These are phyloP conservation scores for Globisporangium acanthophoron DNA, from an alignment of 352 stramenopile genomes.

Conservation along the genomic window DNA sequence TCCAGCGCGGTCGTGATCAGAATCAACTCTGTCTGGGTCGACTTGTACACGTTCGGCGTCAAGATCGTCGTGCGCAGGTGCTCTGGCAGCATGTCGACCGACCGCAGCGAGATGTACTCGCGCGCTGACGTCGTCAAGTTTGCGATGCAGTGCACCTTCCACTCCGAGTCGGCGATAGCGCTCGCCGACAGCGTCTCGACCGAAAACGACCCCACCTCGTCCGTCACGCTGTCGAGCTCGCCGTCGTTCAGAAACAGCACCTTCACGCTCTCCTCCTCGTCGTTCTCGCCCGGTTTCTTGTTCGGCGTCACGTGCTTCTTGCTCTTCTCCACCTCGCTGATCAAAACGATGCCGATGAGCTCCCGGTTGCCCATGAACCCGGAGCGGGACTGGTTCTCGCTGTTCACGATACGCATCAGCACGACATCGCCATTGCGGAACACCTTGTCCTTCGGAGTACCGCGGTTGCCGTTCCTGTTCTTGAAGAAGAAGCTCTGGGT, in stretches of 20 bases:
- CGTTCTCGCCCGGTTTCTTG: constrained; percentile 29
- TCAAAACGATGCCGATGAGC: constrained; percentile 69
- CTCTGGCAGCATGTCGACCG: constrained; percentile 78
- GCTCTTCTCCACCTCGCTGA: constrained; percentile 67
- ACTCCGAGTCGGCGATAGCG: constrained; percentile 68
- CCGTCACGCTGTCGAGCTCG: constrained; percentile 65
- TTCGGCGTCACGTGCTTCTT: constrained; percentile 36
- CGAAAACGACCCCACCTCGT: constrained; percentile 52
- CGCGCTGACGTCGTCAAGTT: constrained; percentile 78
- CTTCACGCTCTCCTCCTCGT: constrained; percentile 64
- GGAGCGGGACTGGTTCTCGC: constrained; percentile 17
- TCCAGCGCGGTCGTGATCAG: constrained; percentile 61
- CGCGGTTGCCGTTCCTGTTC: constrained; percentile 11
- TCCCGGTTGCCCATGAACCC: constrained; percentile 45
- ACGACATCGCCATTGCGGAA: constrained; percentile 82
- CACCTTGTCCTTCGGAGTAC: constrained; percentile 50
- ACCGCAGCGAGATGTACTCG: constrained; percentile 80
- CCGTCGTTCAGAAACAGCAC: constrained; percentile 79
- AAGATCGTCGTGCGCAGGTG: constrained; percentile 77
- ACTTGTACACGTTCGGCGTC: constrained; percentile 75
- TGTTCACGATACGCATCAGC: constrained; percentile 33
- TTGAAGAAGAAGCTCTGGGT: constrained; percentile 20
- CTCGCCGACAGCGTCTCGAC: constrained; percentile 57
- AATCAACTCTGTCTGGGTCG: constrained; percentile 68
- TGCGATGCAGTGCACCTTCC: constrained; percentile 65